phyloP scores from a whole-genome alignment of 2,329 filamentous ascomycete species.

The Talaromyces pinophilus region DNA sequence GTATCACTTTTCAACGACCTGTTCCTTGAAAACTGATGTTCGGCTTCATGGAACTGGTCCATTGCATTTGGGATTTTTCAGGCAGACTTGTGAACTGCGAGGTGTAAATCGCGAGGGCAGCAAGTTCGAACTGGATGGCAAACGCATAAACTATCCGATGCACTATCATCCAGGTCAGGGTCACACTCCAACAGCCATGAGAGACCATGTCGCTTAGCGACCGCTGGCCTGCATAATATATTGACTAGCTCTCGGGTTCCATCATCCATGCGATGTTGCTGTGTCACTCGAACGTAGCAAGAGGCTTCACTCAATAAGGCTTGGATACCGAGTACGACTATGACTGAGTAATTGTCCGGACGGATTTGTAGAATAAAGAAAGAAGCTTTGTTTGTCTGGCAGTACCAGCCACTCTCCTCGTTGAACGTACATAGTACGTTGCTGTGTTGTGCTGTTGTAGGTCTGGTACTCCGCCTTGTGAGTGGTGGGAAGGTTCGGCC shows the following conservation, averaged over 20 bases:
- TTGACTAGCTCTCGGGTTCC: constrained; percentile 1
- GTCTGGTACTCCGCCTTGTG: constrained; percentile 1
- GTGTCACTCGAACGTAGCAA: constrained; percentile 10
- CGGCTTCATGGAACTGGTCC: not conserved
- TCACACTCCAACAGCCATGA: constrained; percentile 1
- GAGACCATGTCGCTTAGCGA: constrained; percentile 3
- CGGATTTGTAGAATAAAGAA: not conserved
- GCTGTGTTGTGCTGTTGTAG: not conserved
- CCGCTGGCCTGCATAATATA: constrained; percentile 7
- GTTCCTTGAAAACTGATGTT: not conserved
- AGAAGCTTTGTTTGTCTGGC: not conserved
- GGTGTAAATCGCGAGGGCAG: not conserved
- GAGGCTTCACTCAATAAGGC: not conserved
- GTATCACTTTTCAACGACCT: constrained; percentile 1
- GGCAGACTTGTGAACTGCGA: not conserved
- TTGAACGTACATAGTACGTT: not conserved
- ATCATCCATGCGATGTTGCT: constrained; percentile 1
- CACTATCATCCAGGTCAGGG: not conserved
- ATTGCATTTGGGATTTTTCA: not conserved
- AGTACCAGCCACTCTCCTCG: constrained; percentile 19
- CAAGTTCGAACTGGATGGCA: not conserved
- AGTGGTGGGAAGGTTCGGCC: constrained; percentile 24
- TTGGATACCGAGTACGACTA: not conserved
- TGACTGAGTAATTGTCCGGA: not conserved
- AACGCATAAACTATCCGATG: not conserved